Percentiles rank a stretch among this genome's conserved stretches.
Conservation (phyloP, 176 grass and related monocot genomes). For the Musa beccarii region DNA sequence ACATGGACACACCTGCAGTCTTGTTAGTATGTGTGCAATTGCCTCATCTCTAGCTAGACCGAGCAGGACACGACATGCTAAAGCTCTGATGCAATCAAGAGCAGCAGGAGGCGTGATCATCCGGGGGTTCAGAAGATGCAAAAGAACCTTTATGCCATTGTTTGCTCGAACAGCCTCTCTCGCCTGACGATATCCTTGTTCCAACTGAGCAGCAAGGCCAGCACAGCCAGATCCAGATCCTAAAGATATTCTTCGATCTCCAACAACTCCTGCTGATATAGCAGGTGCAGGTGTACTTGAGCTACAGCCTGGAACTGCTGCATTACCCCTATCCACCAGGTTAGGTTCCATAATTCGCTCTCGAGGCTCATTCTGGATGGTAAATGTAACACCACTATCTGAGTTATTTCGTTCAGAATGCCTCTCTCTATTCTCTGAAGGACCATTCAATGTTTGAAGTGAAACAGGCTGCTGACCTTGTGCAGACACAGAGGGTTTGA, state of each 20-base stretch:
- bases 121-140: constrained; percentile 76
- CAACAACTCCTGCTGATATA: constrained; percentile 57
- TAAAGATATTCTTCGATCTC: constrained; percentile 78
- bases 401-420: constrained; percentile 40
- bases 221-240: constrained; percentile 77
- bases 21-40: constrained; percentile 95
- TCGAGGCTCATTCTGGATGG: constrained; percentile 38
- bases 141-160: constrained; percentile 94
- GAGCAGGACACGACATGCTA: constrained; percentile 90
- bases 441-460: constrained; percentile 34
- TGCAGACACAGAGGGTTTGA: constrained; percentile 40
- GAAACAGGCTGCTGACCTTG: constrained; percentile 53
- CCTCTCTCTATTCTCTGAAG: constrained; percentile 54
- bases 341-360: constrained; percentile 34
- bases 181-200: constrained; percentile 93
- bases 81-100: constrained; percentile 82
- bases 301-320: constrained; percentile 27
- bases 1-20: constrained; percentile 56
- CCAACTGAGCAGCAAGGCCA: constrained; percentile 95
- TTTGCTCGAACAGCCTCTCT: constrained; percentile 89
- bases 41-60: constrained; percentile 90
- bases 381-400: constrained; percentile 31
- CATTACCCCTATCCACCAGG: constrained; percentile 24
- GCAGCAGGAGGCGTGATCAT: constrained; percentile 85
- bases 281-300: constrained; percentile 34